Evolutionary conservation across 2,329 filamentous ascomycete genomes (phyloP).

Genomic region (Fusarium humuli): DNA sequence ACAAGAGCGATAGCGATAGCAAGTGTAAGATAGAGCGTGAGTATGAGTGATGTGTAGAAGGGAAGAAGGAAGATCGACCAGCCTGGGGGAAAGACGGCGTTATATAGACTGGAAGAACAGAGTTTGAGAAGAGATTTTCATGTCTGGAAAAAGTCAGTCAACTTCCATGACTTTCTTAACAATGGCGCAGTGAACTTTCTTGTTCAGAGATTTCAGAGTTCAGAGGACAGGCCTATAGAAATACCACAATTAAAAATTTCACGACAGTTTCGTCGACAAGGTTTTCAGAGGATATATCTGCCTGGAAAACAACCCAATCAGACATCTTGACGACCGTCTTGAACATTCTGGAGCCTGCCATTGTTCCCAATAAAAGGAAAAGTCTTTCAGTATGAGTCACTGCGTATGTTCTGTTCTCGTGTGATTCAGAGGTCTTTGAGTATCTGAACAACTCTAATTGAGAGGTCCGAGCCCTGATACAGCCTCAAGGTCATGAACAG

Average conservation of each 20-base stretch:
- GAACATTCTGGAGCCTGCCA: not conserved
- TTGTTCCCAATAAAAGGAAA: not conserved
- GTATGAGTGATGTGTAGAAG: not conserved
- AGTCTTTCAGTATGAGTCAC: not conserved
- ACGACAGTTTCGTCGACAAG: not conserved
- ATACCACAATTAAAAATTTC: not conserved
- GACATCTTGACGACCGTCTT: not conserved
- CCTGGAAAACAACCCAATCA: not conserved
- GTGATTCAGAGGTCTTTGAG: not conserved
- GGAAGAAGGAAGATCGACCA: not conserved
- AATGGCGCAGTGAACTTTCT: not conserved
- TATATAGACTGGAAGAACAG: not conserved
- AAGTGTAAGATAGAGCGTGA: not conserved
- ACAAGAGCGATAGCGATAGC: not conserved
- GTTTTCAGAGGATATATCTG: not conserved
- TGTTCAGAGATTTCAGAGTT: not conserved
- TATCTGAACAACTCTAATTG: not conserved
- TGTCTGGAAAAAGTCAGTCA: too few species aligned
- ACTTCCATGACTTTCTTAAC: too few species aligned
- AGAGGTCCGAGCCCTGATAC: not conserved
- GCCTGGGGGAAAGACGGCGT: not conserved
- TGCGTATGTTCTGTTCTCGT: not conserved
- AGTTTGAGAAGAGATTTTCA: not conserved
- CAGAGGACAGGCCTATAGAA: not conserved
- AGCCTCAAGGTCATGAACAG: not conserved